These are phyloP conservation scores for Podaxis mareebaensis DNA, from an alignment of 768 basidiomycete species.

Conservation along the genomic window DNA sequence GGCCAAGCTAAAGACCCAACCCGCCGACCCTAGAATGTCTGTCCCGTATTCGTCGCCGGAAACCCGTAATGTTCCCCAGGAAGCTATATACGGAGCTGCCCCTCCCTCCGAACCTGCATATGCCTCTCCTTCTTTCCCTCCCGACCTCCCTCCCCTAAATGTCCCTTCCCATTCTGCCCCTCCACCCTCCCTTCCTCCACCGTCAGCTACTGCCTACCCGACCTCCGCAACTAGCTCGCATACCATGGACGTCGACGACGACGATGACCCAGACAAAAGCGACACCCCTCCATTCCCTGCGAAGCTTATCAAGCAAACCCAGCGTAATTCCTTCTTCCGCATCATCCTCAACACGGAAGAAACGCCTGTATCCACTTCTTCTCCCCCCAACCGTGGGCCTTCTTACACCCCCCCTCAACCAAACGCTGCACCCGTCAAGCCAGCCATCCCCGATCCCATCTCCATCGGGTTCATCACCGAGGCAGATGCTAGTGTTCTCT, in stretches of 20 bases:
- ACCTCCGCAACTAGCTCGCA: slow-evolving; percentile 37
- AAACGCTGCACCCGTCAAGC: slow-evolving; percentile 37
- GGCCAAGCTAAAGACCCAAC: slow-evolving; percentile 71
- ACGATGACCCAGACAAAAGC: slow-evolving; percentile 59
- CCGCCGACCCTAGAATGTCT: slow-evolving; percentile 33
- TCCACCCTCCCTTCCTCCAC: slow-evolving; percentile 30
- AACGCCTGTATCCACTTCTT: slow-evolving; percentile 34
- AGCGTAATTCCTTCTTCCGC: slow-evolving; percentile 76
- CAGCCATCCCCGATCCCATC: slow-evolving; percentile 64
- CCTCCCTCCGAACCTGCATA: slow-evolving; percentile 32
- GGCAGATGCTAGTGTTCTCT: slow-evolving; percentile 67
- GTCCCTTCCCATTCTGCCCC: slow-evolving; percentile 32
- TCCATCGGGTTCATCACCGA: slow-evolving; percentile 70
- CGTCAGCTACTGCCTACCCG: slow-evolving; percentile 33
- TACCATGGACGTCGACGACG: slow-evolving; percentile 57
- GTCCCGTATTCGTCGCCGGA: slow-evolving; percentile 36
- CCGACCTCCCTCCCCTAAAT: slow-evolving; percentile 34
- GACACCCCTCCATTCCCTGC: slow-evolving; percentile 73
- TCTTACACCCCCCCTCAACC: slow-evolving; percentile 42
- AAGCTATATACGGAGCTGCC: slow-evolving; percentile 29
- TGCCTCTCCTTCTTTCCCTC: slow-evolving; percentile 21
- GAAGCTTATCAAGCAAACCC: slow-evolving; percentile 72
- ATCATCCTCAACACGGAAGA: slow-evolving; percentile 80
- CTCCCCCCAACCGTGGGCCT: slow-evolving; percentile 33
- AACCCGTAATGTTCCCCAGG: slow-evolving; percentile 22